Evolutionary conservation across 768 basidiomycete genomes (phyloP).

Genomic region (Pisolithus microcarpus): DNA sequence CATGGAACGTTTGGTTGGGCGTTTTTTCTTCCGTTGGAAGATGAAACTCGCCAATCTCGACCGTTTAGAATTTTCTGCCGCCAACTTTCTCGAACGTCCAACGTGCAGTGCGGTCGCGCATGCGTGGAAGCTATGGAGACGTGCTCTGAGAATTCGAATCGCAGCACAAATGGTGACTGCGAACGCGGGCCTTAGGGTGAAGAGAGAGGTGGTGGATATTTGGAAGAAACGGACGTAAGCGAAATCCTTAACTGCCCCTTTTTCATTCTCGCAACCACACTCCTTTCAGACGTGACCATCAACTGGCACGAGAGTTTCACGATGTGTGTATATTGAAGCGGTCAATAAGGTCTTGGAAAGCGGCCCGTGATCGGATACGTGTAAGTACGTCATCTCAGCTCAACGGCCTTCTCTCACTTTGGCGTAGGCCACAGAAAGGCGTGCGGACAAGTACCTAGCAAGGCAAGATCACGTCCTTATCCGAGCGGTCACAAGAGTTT

Average conservation of each 20-base stretch:
- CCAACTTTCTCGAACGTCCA: constrained; percentile 35
- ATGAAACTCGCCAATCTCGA: constrained; percentile 33
- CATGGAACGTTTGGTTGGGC: constrained; percentile 34
- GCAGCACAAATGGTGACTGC: constrained; percentile 40
- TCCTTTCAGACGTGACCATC: constrained; percentile 36
- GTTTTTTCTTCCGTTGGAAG: constrained; percentile 51
- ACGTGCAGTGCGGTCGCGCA: constrained; percentile 33
- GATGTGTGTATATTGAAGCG: constrained; percentile 38
- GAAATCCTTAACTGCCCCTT: constrained; percentile 1
- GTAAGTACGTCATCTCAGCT: constrained; percentile 29
- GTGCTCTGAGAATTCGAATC: constrained; percentile 34
- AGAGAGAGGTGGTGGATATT: constrained; percentile 37
- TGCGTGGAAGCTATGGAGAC: constrained; percentile 56
- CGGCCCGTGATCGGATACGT: constrained; percentile 40
- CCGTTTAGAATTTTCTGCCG: constrained; percentile 42
- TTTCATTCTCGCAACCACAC: constrained; percentile 2
- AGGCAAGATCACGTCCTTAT: constrained; percentile 54
- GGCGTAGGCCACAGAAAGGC: constrained; percentile 47
- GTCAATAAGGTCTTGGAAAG: constrained; percentile 50
- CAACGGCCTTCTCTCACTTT: constrained; percentile 7
- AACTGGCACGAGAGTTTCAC: constrained; percentile 38
- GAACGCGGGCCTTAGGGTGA: constrained; percentile 42
- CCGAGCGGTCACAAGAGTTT: constrained; percentile 52
- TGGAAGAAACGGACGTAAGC: constrained; percentile 60
- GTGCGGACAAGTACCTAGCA: constrained; percentile 48